Evolutionary conservation across 2,329 filamentous ascomycete species (phyloP).

Genomic region (Pyrenophora teres): DNA sequence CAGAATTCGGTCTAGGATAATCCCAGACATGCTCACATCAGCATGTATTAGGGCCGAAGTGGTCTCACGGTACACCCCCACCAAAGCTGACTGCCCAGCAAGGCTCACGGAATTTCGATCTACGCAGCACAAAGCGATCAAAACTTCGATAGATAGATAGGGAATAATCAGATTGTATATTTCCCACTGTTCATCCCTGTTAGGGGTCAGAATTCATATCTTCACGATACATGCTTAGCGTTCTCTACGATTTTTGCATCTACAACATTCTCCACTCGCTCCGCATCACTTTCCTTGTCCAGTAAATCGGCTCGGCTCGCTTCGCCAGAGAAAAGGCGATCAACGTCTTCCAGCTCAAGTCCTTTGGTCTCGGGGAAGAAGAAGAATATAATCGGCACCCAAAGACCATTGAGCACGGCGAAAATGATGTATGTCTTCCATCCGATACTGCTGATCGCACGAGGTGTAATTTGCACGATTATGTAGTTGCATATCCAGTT

Average conservation of each 20-base stretch:
- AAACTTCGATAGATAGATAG: too few relatives aligned
- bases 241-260: neutral
- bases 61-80: too few relatives aligned
- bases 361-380: constrained; percentile 45
- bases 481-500: constrained; percentile 59
- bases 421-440: constrained; percentile 62
- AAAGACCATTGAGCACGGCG: constrained; percentile 54
- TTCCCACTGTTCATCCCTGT: too few relatives aligned
- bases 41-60: too few relatives aligned
- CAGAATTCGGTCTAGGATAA: too few relatives aligned
- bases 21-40: too few relatives aligned
- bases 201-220: too few relatives aligned
- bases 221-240: too few relatives aligned
- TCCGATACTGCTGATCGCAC: constrained; percentile 53
- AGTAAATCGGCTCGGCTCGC: neutral
- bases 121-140: too few relatives aligned
- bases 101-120: too few relatives aligned
- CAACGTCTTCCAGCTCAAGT: constrained; percentile 45
- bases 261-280: neutral
- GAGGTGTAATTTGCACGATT: constrained; percentile 59
- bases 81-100: too few relatives aligned
- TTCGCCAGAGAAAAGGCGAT: constrained; percentile 36
- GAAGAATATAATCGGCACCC: constrained; percentile 56
- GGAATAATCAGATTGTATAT: too few relatives aligned
- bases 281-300: neutral